Base-by-base conservation (phyloP, 768 basidiomycete genomes). In the Tephrocybe sp. region DNA sequence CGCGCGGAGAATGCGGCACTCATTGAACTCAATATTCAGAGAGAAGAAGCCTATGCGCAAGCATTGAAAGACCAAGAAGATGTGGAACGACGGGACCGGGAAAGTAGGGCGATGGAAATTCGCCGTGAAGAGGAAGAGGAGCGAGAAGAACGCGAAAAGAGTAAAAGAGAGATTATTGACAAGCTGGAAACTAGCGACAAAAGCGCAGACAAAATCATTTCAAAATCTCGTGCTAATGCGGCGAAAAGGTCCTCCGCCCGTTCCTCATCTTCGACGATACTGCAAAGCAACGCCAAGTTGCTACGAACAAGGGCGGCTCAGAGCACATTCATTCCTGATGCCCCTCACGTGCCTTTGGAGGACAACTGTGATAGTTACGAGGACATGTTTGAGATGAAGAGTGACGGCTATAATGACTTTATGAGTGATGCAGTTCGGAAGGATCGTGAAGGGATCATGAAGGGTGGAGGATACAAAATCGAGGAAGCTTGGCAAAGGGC, bases 401-500 rank as follows among this genome's bases (percentile, higher is more conserved):
- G 60, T n/a, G 70, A 70, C 26, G 72, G 73, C 11, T 94, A 93
- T 67, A 74, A 83, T 43, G 90, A 92, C 58, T 77, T 84, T 36
- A 72, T 79, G 59, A 90, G 87, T 57, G 88, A 89, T 50, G 85
- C 85, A 12, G 85, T 92, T 16, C 72, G 87, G 58, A 78, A 80
- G 59, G 89, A 92, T 62, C 69, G 81, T 50, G 88, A 88, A 54
- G 87, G 86, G 12, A 83, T 86, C 57, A 88, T 87, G 85, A 74
- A 85, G 38, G 91, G 83, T 17, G 92, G 91, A 8, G 92, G 92
- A 8, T 95, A 92, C 63, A 75, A 71, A 55, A 73, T 90, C 4
- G 83, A 89, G 54, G 88, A 94, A 64, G 89, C 87, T 39, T 94
- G 92, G 92, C 86, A 87, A 59, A 75, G 92, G 48, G 90, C 89